phyloP scores from a whole-genome alignment of 306 rosid species.

The Prunus salicina region DNA sequence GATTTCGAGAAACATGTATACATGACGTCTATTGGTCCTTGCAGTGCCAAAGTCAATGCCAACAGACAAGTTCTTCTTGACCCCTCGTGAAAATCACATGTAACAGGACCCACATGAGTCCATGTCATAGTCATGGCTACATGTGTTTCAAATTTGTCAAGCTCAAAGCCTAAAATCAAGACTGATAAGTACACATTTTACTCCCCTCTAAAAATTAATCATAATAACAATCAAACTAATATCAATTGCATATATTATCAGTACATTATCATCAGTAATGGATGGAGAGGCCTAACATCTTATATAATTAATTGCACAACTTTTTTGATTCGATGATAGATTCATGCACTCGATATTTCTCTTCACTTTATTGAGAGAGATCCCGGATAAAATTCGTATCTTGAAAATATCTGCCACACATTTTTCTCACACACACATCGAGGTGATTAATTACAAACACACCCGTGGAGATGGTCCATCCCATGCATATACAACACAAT shows the following conservation, averaged over 20 bases:
- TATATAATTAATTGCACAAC: not conserved
- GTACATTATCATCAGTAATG: no score
- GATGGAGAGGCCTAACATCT: not conserved
- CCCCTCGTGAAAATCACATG: conserved; percentile 27
- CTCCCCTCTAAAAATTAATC: not conserved
- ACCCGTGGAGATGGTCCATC: no score
- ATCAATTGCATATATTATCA: no score
- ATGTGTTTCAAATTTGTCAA: conserved; percentile 2
- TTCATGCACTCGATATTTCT: no score
- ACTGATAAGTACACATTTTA: not conserved
- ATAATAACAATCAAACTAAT: no score
- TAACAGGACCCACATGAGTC: conserved; percentile 29
- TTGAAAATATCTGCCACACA: rapidly evolving
- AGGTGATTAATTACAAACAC: no score
- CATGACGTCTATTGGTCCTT: conserved; percentile 5
- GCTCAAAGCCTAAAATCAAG: not conserved
- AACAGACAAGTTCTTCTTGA: conserved; percentile 14
- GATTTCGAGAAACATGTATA: not conserved
- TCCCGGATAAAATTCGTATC: no score
- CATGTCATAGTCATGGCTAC: not conserved
- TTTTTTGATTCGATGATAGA: no score
- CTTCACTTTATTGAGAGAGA: no score
- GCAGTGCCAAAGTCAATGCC: conserved; percentile 8
- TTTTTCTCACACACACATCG: no score
- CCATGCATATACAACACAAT: not conserved